Percentiles rank a stretch among this genome's conserved stretches.
Conservation (phyloP, 148 eudicot species). For the Camellia japonica region DNA sequence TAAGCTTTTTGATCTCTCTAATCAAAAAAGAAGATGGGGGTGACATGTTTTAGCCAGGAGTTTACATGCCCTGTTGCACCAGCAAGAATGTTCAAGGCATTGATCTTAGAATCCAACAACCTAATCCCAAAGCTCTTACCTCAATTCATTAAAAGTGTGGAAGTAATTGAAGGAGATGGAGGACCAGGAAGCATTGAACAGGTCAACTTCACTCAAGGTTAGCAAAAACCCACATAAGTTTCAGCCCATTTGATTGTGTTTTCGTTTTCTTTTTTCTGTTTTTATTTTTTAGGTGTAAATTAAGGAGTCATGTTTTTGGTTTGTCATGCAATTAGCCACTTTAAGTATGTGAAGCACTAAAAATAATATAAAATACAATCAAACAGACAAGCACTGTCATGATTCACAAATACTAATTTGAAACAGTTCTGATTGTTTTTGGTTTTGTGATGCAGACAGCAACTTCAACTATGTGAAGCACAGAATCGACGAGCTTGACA, state of each 20-base stretch:
- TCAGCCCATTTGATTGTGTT: not conserved
- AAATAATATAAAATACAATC: too few relatives aligned
- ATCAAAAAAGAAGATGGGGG: not conserved
- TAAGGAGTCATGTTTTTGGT: too few relatives aligned
- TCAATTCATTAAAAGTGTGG: slow-evolving; percentile 27
- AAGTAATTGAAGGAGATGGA: slow-evolving; percentile 31
- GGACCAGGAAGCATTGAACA: slow-evolving; percentile 37
- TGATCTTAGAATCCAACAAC: slow-evolving; percentile 24
- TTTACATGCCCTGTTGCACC: slow-evolving; percentile 13
- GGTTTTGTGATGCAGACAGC: slow-evolving; percentile 15
- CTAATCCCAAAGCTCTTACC: slow-evolving; percentile 31
- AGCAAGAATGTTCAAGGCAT: slow-evolving; percentile 31
- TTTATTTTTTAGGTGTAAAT: too few relatives aligned
- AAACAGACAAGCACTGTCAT: too few relatives aligned
- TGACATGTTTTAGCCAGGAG: slow-evolving; percentile 5
- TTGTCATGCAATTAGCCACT: too few relatives aligned
- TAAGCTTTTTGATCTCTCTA: not conserved
- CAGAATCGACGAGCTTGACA: slow-evolving; percentile 28
- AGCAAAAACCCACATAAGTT: not conserved
- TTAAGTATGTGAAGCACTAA: too few relatives aligned
- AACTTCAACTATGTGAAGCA: slow-evolving; percentile 31
- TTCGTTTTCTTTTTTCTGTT: not conserved
- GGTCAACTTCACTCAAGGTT: slow-evolving; percentile 36
- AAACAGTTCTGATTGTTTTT: too few relatives aligned
- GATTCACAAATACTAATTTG: too few relatives aligned